Base-by-base conservation (phyloP, 257 asterid species). In the Lantana camara region DNA sequence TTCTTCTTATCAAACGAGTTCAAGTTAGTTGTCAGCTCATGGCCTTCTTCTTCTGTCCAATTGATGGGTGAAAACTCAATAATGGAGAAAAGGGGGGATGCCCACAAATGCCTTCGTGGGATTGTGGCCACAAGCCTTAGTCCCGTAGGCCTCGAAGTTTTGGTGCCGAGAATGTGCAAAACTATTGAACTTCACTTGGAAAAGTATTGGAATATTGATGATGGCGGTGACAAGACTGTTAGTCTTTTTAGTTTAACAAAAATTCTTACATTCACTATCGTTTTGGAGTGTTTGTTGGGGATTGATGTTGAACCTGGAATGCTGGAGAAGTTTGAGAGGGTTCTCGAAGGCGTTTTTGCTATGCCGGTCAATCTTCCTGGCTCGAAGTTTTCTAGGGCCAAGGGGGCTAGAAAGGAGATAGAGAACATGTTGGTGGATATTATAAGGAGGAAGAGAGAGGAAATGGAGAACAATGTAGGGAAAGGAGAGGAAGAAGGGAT, bases 41-140 rank as follows among this genome's bases (percentile, higher is more conserved):
- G 98, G 98, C 98, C 98, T 5, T 59, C 96, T 4, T 88, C 98
- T 0, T 82, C 91, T 0, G 95, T 91, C 13, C 88, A 84, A 60
- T 68, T 91, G n/a, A 91, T 91, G 98, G 96, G 96, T 0, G 66
- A 60, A 59, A 69, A 88, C 45, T 86, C 90, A 0, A 91, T 91
- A 57, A 91, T 91, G 98, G 98, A 86, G 81, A 91, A 86, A 68
- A 88, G 64, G 57, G 98, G 98, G 0, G 95, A 84, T 16, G 82
- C 87, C 0, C 98, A 88, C 63, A 81, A 82, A 0, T 68, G 67
- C 64, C 70, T 91, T 5, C 92, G 95, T 2, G 96, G 90, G 21
- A 79, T 91, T 48, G 85, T 91, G 27, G 89, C 89, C 19, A 57
- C 85, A 0, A 83, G 86, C 73, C 95, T 91, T 0, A 60, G 84